Evolutionary conservation across 352 stramenopile species (phyloP).

Genomic region (Pythium grandisporangium): DNA sequence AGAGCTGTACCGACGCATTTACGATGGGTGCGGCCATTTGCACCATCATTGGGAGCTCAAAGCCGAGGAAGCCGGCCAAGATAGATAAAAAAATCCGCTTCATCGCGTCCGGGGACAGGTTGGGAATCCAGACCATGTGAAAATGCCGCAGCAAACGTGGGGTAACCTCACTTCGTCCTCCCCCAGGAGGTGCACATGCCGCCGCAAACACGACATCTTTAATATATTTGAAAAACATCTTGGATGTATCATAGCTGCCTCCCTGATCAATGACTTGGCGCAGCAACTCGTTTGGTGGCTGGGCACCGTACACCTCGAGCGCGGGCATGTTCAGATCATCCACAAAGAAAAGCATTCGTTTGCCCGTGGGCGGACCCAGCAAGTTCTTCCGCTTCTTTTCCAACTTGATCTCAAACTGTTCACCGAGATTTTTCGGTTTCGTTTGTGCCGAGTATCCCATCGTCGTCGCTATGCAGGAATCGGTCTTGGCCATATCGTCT

Average conservation of each 20-base stretch:
- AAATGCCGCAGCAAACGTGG: slow-evolving; percentile 86
- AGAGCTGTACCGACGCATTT: slow-evolving; percentile 79
- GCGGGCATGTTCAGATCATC: slow-evolving; percentile 93
- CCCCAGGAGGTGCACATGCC: slow-evolving; percentile 81
- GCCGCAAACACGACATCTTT: slow-evolving; percentile 80
- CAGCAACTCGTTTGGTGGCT: slow-evolving; percentile 89
- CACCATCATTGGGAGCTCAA: slow-evolving; percentile 55
- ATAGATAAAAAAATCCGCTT: slow-evolving; percentile 88
- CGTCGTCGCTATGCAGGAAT: slow-evolving; percentile 70
- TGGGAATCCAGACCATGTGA: slow-evolving; percentile 88
- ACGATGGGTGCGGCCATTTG: slow-evolving; percentile 80
- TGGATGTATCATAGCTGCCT: slow-evolving; percentile 87
- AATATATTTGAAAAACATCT: slow-evolving; percentile 92
- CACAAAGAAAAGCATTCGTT: slow-evolving; percentile 85
- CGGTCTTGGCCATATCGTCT: slow-evolving; percentile 79
- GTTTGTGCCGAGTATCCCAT: slow-evolving; percentile 90
- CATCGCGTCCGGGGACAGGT: slow-evolving; percentile 76
- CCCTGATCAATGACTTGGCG: slow-evolving; percentile 88
- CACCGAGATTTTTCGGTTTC: slow-evolving; percentile 74
- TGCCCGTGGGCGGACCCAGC: slow-evolving; percentile 55
- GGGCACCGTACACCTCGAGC: slow-evolving; percentile 89
- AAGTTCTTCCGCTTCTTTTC: slow-evolving; percentile 85
- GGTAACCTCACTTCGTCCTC: slow-evolving; percentile 81
- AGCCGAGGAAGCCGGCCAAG: slow-evolving; percentile 74
- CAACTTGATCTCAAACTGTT: slow-evolving; percentile 76